Conservation (phyloP, 768 basidiomycete species). For the Steccherinum ochraceum region DNA sequence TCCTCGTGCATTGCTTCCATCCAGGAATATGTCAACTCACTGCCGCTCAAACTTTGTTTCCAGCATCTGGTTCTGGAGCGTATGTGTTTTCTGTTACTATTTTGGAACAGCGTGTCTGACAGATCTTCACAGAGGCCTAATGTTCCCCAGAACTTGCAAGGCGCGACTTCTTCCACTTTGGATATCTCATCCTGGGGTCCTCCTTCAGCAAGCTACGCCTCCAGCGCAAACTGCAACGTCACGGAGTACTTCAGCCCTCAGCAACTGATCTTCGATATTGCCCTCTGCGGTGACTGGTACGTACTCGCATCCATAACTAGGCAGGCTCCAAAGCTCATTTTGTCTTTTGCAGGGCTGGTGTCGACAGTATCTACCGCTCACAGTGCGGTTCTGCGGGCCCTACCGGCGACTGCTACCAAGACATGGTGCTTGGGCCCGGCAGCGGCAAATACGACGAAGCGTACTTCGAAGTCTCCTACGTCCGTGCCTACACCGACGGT, state of each 20-base stretch:
- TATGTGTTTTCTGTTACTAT: conserved; percentile 16
- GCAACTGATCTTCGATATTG: conserved; percentile 48
- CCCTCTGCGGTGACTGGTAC: conserved; percentile 45
- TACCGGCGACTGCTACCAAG: conserved; percentile 40
- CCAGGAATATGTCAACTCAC: not conserved
- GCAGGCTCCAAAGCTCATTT: conserved; percentile 34
- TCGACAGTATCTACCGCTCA: conserved; percentile 32
- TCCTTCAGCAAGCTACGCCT: conserved; percentile 35
- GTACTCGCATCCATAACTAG: conserved; percentile 24
- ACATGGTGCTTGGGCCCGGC: conserved; percentile 49
- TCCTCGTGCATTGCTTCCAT: not conserved
- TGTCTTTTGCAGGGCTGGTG: conserved; percentile 39
- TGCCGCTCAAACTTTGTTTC: not conserved
- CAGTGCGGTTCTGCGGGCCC: conserved; percentile 31
- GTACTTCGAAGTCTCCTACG: conserved; percentile 62
- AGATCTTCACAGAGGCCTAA: conserved; percentile 24
- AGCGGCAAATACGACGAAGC: conserved; percentile 50
- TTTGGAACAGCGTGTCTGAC: not conserved
- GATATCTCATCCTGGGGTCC: conserved; percentile 36
- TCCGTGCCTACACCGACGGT: conserved; percentile 50
- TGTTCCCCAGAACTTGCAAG: conserved; percentile 27
- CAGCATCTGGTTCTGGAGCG: conserved; percentile 47
- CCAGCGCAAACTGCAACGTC: conserved; percentile 32
- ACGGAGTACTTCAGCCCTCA: conserved; percentile 39
- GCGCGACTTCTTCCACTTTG: conserved; percentile 25